Evolutionary conservation across 2,329 filamentous ascomycete genomes (phyloP).

Genomic region (Exophiala viscosa): DNA sequence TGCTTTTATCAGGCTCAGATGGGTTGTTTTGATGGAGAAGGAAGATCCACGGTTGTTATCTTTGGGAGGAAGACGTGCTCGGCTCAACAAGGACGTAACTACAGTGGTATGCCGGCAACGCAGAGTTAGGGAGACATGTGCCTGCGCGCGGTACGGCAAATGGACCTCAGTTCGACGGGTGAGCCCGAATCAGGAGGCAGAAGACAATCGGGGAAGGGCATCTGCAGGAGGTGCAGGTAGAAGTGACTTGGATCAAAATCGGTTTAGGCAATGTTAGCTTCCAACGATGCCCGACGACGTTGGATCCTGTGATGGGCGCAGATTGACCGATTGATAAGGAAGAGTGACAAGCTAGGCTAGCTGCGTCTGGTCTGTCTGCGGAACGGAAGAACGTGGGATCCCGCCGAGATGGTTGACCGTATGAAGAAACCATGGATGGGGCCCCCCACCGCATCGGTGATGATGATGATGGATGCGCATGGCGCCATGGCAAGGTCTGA

Average conservation of each 20-base stretch:
- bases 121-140: constrained; percentile 23
- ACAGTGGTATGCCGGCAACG: constrained; percentile 14
- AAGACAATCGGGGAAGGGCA: constrained; percentile 20
- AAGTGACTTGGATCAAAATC: constrained; percentile 23
- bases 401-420: constrained; percentile 11
- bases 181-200: constrained; percentile 21
- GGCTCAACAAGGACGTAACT: constrained; percentile 2
- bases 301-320: constrained; percentile 6
- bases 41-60: constrained; percentile 20
- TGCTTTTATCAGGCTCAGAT: constrained; percentile 15
- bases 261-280: constrained; percentile 20
- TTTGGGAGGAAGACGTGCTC: constrained; percentile 13
- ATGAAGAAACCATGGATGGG: background rate
- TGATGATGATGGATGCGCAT: background rate
- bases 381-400: constrained; percentile 26
- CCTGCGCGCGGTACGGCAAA: constrained; percentile 16
- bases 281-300: constrained; percentile 23
- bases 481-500: background rate
- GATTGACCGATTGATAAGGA: constrained; percentile 18
- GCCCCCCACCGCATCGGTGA: background rate
- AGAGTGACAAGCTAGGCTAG: constrained; percentile 16
- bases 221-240: constrained; percentile 15
- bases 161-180: constrained; percentile 12
- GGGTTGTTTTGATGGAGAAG: constrained; percentile 17
- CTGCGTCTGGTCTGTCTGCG: constrained; percentile 10